phyloP scores from a whole-genome alignment of 2,329 filamentous ascomycete species.

The Clarireedia homoeocarpa region DNA sequence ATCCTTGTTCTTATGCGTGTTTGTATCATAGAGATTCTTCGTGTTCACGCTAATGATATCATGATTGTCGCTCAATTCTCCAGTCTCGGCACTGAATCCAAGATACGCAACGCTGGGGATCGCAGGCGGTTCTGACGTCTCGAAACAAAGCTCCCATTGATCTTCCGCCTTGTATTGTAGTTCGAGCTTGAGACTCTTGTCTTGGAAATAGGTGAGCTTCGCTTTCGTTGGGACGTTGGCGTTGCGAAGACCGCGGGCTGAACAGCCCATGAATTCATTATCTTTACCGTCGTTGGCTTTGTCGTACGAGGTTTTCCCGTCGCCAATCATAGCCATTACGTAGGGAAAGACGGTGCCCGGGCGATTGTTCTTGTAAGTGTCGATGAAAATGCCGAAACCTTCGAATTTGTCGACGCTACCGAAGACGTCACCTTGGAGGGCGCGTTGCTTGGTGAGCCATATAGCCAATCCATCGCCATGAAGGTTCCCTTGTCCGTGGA shows the following conservation, averaged over 20 bases:
- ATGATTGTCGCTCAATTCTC: conserved; percentile 94
- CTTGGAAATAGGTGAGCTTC: conserved; percentile 90
- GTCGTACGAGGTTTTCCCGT: conserved; percentile 83
- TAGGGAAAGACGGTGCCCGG: conserved; percentile 94
- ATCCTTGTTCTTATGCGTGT: conserved; percentile 24
- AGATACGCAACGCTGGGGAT: conserved; percentile 73
- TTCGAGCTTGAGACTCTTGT: conserved; percentile 83
- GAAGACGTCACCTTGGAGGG: conserved; percentile 73
- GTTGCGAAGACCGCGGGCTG: conserved; percentile 82
- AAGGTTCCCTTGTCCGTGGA: conserved; percentile 79
- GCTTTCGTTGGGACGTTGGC: conserved; percentile 74
- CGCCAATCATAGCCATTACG: conserved; percentile 96
- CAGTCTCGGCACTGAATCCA: conserved; percentile 80
- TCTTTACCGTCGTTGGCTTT: conserved; percentile 91
- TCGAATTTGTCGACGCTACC: conserved; percentile 84
- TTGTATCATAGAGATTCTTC: conserved; percentile 77
- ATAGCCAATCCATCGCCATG: conserved; percentile 96
- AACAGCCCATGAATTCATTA: conserved; percentile 90
- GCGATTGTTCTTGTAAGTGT: conserved; percentile 99
- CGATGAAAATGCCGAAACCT: conserved; percentile 84
- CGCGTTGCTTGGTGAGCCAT: conserved; percentile 95
- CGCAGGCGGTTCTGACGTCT: conserved; percentile 59
- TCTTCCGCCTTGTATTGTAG: conserved; percentile 89
- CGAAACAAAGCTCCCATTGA: conserved; percentile 87
- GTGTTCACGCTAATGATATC: conserved; percentile 85